These are phyloP conservation scores for Fabrea salina DNA, from an alignment of 169 alveolate species.

Conservation along the genomic window DNA sequence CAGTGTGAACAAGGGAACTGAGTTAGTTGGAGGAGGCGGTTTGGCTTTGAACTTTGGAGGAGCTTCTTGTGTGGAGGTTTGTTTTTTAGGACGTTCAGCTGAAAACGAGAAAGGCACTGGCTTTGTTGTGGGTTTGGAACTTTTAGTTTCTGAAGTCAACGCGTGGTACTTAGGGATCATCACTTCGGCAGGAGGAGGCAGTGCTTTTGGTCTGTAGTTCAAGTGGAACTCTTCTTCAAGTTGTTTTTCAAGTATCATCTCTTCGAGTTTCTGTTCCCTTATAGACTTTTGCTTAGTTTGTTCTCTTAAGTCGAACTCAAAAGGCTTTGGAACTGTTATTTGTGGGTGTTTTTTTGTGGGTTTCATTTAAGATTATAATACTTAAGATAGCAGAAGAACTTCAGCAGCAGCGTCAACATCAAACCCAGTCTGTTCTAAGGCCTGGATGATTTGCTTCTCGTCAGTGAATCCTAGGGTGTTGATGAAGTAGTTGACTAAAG, in stretches of 20 bases:
- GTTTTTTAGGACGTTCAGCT: constrained; percentile 31
- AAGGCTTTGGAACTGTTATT: constrained; percentile 57
- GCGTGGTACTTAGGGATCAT: constrained; percentile 25
- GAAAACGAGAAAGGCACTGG: constrained; percentile 54
- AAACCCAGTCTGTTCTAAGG: no score
- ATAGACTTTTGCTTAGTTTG: constrained; percentile 37
- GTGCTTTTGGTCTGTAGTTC: constrained; percentile 41
- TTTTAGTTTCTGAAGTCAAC: constrained; percentile 8
- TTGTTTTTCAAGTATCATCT: constrained; percentile 41
- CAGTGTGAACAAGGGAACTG: constrained; percentile 43
- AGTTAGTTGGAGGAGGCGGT: constrained; percentile 41
- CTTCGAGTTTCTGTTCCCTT: constrained; percentile 49
- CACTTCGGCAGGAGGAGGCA: constrained; percentile 42
- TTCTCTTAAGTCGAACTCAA: constrained; percentile 49
- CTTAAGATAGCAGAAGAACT: no score
- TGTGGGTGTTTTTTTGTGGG: constrained; percentile 10
- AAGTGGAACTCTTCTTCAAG: constrained; percentile 48
- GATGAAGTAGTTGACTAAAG: background rate
- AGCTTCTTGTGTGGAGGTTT: constrained; percentile 36
- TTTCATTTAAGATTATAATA: no score
- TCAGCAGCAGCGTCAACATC: no score
- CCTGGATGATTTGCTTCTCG: background rate
- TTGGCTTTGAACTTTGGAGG: constrained; percentile 60
- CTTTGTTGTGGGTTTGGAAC: constrained; percentile 31
- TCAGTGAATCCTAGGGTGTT: background rate